These are phyloP conservation scores for Aschersonia sp. DNA, from an alignment of 2,329 filamentous ascomycete genomes.

Conservation along the genomic window DNA sequence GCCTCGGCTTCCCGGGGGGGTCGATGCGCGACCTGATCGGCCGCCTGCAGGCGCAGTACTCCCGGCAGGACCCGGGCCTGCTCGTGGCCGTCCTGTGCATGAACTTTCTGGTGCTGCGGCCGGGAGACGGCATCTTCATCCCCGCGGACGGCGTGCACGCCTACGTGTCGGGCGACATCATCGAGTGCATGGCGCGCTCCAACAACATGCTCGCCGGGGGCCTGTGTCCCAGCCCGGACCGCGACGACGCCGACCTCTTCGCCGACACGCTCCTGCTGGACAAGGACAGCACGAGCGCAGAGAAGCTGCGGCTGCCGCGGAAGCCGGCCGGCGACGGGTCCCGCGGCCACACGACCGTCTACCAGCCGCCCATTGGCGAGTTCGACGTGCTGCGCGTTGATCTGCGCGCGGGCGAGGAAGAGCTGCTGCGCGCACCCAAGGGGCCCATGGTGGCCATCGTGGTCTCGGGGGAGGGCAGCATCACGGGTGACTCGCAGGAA, in stretches of 20 bases:
- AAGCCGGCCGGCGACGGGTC: constrained; percentile 33
- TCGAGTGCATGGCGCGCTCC: constrained; percentile 65
- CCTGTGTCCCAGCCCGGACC: constrained; percentile 54
- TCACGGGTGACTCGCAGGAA: constrained; percentile 14
- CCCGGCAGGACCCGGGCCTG: constrained; percentile 46
- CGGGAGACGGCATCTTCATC: constrained; percentile 55
- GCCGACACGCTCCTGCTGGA: constrained; percentile 15
- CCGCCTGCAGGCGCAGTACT: constrained; percentile 50
- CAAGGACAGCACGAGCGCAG: constrained; percentile 26
- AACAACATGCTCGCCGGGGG: constrained; percentile 65
- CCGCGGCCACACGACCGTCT: constrained; percentile 46
- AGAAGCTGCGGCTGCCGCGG: constrained; percentile 40
- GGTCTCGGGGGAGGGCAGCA: constrained; percentile 18
- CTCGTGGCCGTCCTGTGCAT: constrained; percentile 58
- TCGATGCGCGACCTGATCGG: constrained; percentile 47
- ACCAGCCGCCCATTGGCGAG: constrained; percentile 54
- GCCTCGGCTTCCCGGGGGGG: background rate
- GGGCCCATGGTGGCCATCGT: constrained; percentile 10
- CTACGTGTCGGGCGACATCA: constrained; percentile 58
- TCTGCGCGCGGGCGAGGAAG: constrained; percentile 41
- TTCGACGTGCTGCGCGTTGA: constrained; percentile 53
- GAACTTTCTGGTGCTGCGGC: constrained; percentile 55
- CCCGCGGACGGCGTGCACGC: constrained; percentile 63
- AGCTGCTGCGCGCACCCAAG: constrained; percentile 19
- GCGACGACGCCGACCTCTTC: constrained; percentile 51